A percentile compares a stretch with the other conserved stretches of the same genome.
Conservation (phyloP, 352 stramenopile genomes). For the Blastocystis sp. region DNA sequence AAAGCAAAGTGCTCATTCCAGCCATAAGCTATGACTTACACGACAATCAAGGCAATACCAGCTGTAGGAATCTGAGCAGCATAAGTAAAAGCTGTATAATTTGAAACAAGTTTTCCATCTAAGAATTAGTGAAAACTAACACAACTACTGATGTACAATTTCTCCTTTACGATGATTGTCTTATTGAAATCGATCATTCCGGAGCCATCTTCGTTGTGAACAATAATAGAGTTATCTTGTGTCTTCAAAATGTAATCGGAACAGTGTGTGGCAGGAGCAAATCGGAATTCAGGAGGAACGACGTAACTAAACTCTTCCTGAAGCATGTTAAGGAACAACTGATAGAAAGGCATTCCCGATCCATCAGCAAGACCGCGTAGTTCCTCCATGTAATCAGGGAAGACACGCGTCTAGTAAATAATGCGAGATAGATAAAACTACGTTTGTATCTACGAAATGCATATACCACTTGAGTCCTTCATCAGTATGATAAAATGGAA, state of each 20-base stretch:
- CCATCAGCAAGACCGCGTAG: constrained; percentile 47
- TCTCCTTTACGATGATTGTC: constrained; percentile 55
- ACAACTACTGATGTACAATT: constrained; percentile 40
- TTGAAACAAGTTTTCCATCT: constrained; percentile 39
- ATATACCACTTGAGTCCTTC: constrained; percentile 64
- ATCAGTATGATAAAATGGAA: constrained; percentile 64
- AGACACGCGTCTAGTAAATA: neutral
- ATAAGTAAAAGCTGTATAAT: constrained; percentile 62
- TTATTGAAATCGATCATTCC: constrained; percentile 67
- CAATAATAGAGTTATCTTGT: constrained; percentile 54
- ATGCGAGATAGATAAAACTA: neutral
- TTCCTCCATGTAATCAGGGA: constrained; percentile 66
- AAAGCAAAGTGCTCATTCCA: constrained; percentile 65
- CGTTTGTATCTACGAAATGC: constrained; percentile 51
- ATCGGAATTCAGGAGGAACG: constrained; percentile 37
- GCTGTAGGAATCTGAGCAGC: constrained; percentile 64
- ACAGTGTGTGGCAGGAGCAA: constrained; percentile 26
- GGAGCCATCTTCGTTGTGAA: constrained; percentile 66
- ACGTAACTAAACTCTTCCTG: constrained; percentile 66
- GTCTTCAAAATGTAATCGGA: constrained; percentile 62
- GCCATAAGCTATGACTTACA: constrained; percentile 19
- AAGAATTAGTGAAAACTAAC: neutral
- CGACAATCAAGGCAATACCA: neutral
- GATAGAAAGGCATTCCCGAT: constrained; percentile 24
- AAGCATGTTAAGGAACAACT: constrained; percentile 64